Evolutionary conservation across 2,329 filamentous ascomycete species (phyloP).

Genomic region (Penicillium polonicum): DNA sequence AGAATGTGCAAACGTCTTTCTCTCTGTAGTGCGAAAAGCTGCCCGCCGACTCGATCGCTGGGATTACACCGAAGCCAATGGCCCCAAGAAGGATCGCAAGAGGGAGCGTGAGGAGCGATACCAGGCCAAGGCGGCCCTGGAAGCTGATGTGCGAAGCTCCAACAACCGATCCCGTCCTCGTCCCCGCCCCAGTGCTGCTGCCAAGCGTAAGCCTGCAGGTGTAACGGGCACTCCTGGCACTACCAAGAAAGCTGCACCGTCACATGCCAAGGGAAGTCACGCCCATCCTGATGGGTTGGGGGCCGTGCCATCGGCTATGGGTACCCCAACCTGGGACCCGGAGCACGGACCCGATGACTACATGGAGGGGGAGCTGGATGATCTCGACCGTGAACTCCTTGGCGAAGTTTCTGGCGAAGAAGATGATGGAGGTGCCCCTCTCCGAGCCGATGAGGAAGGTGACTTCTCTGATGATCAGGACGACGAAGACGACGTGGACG

Average conservation of each 20-base stretch:
- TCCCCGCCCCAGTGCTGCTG: slow-evolving; percentile 22
- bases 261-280: slow-evolving; percentile 29
- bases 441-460: slow-evolving; percentile 26
- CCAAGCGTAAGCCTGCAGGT: slow-evolving; percentile 33
- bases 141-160: slow-evolving; percentile 23
- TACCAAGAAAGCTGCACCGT: slow-evolving; percentile 23
- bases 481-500: slow-evolving; percentile 28
- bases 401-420: slow-evolving; percentile 40
- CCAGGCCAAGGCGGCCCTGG: slow-evolving; percentile 27
- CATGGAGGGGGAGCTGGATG: slow-evolving; percentile 38
- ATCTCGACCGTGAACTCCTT: slow-evolving; percentile 40
- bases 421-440: slow-evolving; percentile 23
- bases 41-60: slow-evolving; percentile 46
- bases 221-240: slow-evolving; percentile 20
- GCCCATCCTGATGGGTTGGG: slow-evolving; percentile 22
- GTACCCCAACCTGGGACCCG: slow-evolving; percentile 26
- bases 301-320: slow-evolving; percentile 17
- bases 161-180: slow-evolving; percentile 21
- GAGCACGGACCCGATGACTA: slow-evolving; percentile 28
- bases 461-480: slow-evolving; percentile 38
- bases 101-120: slow-evolving; percentile 41
- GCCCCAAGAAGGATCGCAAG: slow-evolving; percentile 39
- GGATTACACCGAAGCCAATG: slow-evolving; percentile 45
- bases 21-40: slow-evolving; percentile 45
- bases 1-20: slow-evolving; percentile 47